A percentile compares a stretch with the other conserved stretches of the same genome.
Evolutionary conservation across 164 flowering plant genomes (phyloP).

Genomic region (Amborella trichopoda): DNA sequence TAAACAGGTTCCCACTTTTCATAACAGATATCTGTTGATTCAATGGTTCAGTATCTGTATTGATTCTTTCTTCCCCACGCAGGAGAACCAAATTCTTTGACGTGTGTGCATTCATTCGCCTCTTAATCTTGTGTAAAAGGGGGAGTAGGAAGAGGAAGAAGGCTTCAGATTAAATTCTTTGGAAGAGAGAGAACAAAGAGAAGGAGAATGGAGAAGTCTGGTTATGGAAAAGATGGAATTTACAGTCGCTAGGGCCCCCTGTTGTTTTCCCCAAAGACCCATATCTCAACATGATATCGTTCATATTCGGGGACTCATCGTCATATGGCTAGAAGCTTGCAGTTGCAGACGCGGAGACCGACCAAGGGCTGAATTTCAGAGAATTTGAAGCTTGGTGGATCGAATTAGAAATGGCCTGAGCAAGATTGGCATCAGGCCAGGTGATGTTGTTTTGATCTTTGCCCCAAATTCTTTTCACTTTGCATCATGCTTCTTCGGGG

Average conservation of each 20-base stretch:
- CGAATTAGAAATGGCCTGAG: conserved; percentile 34
- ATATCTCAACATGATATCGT: conserved; percentile 41
- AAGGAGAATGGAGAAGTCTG: conserved; percentile 33
- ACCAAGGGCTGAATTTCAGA: conserved; percentile 31
- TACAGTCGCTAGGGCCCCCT: conserved; percentile 61
- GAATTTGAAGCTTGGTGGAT: conserved; percentile 30
- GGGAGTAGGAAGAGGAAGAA: too few species aligned
- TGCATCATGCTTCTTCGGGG: conserved; percentile 49
- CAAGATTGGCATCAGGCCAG: conserved; percentile 41
- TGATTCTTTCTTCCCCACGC: too few species aligned
- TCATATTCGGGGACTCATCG: conserved; percentile 57
- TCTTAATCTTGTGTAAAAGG: too few species aligned
- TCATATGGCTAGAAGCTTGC: conserved; percentile 48
- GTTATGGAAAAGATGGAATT: conserved; percentile 39
- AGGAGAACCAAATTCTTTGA: too few species aligned
- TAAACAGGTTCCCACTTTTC: too few species aligned
- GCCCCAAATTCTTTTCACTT: conserved; percentile 69
- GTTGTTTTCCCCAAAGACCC: conserved; percentile 40
- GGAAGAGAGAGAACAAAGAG: not conserved
- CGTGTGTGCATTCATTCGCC: too few species aligned
- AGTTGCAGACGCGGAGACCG: conserved; percentile 46
- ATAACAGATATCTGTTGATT: too few species aligned
- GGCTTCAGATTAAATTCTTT: too few species aligned
- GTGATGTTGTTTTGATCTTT: conserved; percentile 58
- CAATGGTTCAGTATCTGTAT: too few species aligned